Conservation (phyloP, 108 stramenopile genomes). For the Skeletonema marinoi region DNA sequence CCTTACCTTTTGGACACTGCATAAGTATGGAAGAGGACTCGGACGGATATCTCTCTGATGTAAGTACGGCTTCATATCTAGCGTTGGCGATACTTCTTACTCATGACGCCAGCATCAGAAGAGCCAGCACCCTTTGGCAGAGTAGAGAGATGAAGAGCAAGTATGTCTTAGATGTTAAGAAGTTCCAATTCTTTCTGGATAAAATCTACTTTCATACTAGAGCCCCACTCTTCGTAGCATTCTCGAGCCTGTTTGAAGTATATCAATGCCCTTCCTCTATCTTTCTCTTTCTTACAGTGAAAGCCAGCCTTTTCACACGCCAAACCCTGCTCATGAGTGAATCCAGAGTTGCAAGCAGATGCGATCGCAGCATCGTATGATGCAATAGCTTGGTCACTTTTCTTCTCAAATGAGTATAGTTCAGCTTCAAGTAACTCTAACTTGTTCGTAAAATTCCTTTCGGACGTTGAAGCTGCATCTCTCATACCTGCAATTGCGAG, state of each 20-base stretch:
- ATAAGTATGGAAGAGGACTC: too few relatives aligned
- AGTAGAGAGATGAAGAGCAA: too few relatives aligned
- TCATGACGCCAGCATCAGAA: too few relatives aligned
- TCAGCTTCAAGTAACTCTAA: slow-evolving; percentile 8
- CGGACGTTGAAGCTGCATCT: background rate
- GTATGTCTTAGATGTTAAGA: background rate
- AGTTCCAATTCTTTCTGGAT: background rate
- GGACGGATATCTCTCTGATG: too few relatives aligned
- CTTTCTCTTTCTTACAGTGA: slow-evolving; percentile 1
- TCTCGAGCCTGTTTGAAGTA: background rate
- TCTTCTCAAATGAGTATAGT: background rate
- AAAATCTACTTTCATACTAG: background rate
- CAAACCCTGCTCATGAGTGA: slow-evolving; percentile 3
- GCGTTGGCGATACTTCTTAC: too few relatives aligned
- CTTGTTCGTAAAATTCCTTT: slow-evolving; percentile 29
- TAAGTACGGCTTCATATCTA: too few relatives aligned
- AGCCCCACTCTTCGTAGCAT: slow-evolving; percentile 4
- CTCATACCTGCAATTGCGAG: background rate
- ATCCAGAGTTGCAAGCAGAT: background rate
- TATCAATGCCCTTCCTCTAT: background rate
- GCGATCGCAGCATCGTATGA: slow-evolving; percentile 6
- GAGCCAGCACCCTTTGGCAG: too few relatives aligned
- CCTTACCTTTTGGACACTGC: too few relatives aligned
- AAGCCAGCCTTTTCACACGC: slow-evolving; percentile 6
- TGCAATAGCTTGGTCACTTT: background rate